phyloP scores from a whole-genome alignment of 257 asterid species.

The Solanum piurae region DNA sequence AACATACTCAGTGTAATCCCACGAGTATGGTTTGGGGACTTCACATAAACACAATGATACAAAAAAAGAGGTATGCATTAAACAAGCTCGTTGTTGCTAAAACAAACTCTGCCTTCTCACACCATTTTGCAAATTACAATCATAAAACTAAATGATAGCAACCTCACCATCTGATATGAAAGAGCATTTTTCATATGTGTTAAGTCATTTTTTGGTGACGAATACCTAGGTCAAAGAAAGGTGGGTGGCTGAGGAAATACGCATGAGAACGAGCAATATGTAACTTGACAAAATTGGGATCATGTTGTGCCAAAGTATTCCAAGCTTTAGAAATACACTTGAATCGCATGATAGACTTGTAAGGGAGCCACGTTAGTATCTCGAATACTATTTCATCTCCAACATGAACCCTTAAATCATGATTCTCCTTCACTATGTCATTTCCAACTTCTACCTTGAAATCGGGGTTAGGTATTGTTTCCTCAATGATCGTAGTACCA shows the following conservation, averaged over 20 bases:
- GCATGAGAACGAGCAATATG: not conserved
- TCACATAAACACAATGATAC: not conserved
- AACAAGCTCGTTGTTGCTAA: not conserved
- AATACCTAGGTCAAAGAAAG: not conserved
- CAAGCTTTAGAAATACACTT: not conserved
- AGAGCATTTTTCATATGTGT: not conserved
- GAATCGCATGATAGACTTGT: not conserved
- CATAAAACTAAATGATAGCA: not conserved
- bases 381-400: not conserved
- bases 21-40: fast-evolving
- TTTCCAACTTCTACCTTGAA: not conserved
- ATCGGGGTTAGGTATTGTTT: not conserved
- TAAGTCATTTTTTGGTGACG: not conserved
- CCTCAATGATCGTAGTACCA: not conserved
- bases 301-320: not conserved
- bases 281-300: not conserved
- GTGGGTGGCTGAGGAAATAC: not conserved
- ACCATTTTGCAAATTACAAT: not conserved
- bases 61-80: not conserved
- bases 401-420: not conserved
- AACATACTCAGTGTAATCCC: no score
- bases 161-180: not conserved
- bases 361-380: not conserved
- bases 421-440: not conserved
- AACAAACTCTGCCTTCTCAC: not conserved